These are phyloP conservation scores for Coemansia sp. DNA, from an alignment of 192 early-diverging fungal genomes.

Conservation along the genomic window DNA sequence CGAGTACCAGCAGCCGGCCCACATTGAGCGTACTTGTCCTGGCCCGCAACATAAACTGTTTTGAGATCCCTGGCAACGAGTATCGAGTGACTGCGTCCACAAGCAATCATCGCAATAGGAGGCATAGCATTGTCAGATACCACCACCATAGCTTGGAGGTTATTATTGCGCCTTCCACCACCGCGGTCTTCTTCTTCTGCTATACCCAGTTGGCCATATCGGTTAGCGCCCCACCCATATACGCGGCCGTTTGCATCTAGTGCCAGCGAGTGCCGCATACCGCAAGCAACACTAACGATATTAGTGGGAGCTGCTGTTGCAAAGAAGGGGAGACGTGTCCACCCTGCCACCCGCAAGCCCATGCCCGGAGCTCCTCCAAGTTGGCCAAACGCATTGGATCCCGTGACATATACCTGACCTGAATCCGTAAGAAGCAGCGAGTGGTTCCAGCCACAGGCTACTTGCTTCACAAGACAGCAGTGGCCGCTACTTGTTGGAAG, in stretches of 20 bases:
- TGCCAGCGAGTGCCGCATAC: constrained; percentile 67
- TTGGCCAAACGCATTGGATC: constrained; percentile 38
- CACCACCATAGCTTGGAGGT: too few species aligned
- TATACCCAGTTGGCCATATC: constrained; percentile 65
- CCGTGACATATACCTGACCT: constrained; percentile 27
- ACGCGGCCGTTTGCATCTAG: constrained; percentile 45
- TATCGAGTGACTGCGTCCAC: constrained; percentile 67
- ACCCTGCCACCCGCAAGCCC: not conserved
- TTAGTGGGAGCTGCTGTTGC: not conserved
- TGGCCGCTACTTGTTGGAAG: too few species aligned
- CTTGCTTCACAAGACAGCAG: constrained; percentile 4
- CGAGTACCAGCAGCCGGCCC: too few species aligned
- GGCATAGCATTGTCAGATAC: too few species aligned
- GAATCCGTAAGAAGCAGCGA: constrained; percentile 26
- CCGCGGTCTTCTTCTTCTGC: too few species aligned
- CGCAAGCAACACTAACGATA: constrained; percentile 62
- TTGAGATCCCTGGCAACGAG: constrained; percentile 49
- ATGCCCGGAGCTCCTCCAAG: constrained; percentile 24
- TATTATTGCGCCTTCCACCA: too few species aligned
- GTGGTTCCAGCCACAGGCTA: constrained; percentile 55
- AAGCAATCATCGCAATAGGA: constrained; percentile 60
- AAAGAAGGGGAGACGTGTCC: not conserved
- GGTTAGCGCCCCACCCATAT: constrained; percentile 68
- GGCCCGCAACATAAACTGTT: constrained; percentile 60
- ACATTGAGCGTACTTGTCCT: constrained; percentile 68